These are phyloP conservation scores for Collybia sp. DNA, from an alignment of 768 basidiomycete genomes.

Conservation along the genomic window DNA sequence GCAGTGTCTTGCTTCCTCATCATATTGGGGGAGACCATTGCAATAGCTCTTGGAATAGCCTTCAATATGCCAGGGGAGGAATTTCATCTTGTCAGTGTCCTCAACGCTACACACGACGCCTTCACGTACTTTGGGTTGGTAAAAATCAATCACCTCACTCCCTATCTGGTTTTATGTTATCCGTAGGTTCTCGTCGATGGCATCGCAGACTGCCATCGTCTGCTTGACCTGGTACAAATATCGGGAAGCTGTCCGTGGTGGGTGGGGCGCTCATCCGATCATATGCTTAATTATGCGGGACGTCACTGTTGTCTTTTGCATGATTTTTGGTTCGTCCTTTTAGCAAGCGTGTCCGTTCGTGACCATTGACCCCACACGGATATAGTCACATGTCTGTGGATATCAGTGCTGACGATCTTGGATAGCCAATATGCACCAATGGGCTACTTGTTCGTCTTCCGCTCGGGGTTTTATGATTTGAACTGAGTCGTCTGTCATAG, in stretches of 20 bases:
- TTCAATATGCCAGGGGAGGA: conserved; percentile 12
- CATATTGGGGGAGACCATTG: conserved; percentile 15
- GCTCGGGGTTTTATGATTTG: background rate
- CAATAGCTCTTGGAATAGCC: conserved; percentile 15
- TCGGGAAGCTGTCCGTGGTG: conserved; percentile 16
- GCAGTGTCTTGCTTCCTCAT: conserved; percentile 13
- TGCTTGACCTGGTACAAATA: conserved; percentile 26
- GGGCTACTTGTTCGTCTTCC: conserved; percentile 18
- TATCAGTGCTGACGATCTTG: conserved; percentile 13
- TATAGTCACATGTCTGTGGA: conserved; percentile 17
- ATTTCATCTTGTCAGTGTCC: conserved; percentile 14
- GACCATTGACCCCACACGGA: background rate
- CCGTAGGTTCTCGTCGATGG: conserved; percentile 16
- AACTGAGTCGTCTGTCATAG: conserved; percentile 6
- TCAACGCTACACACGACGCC: conserved; percentile 14
- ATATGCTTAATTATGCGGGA: conserved; percentile 31
- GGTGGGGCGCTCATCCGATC: conserved; percentile 29
- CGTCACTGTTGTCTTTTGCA: conserved; percentile 26
- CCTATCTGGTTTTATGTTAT: too few species aligned
- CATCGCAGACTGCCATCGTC: conserved; percentile 28
- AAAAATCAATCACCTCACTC: too few species aligned
- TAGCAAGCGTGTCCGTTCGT: background rate
- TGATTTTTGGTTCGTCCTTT: conserved; percentile 24
- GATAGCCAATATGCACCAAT: conserved; percentile 17
- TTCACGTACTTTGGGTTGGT: conserved; percentile 21